Evolutionary conservation across 352 stramenopile genomes (phyloP), one percentile per base, ranked within the genome.

Genomic region (Pythium utonaiense): DNA sequence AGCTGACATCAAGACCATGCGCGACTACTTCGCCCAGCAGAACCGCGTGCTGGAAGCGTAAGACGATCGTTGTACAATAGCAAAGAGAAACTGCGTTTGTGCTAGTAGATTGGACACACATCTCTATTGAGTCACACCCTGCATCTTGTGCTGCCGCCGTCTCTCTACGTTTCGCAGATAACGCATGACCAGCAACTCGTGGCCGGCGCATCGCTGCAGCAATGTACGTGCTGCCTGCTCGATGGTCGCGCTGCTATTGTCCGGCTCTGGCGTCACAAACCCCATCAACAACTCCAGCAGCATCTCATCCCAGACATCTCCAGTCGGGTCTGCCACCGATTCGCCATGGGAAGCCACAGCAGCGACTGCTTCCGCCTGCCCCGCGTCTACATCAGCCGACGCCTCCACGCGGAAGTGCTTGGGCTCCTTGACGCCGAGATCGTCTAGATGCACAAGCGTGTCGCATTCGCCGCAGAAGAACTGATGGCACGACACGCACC

Each of bases 1-100:
- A 17, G 64, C 76, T 38, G 83, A 90, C 58, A 91, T 95, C 60
- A 60, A 75, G 50, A 60, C 64, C 38, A 86, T 91, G 57, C 81
- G 76, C 53, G 62, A 73, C 36, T 82, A 75, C 57, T 89, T 91
- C 21, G 27, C 42, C 51, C 49, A 54, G 45, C 47, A 62, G 34
- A 28, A 59, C 36, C 44, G 41, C 51, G 31, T 58, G 42, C 59
- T 66, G 6, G 31, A 60, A 30, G 51, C 8, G 9, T 66, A 66
- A 30, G 27, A 30, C 25, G 22, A 19, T 14, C 25, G 28, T 25
- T 53, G 27, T 40, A 54, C 48, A 22, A n/a, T 50, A 50, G 24
- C 21, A 50, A 50, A 24, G 8, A 12, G 27, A 7, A 3, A 50
- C 16, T 31, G 24, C 13, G 14, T 12, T 30, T 24, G 21, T 33